Percentiles rank a stretch among this genome's conserved stretches.
These are phyloP conservation scores for Osmanthus fragrans DNA, from an alignment of 257 asterid genomes.

Conservation along the genomic window DNA sequence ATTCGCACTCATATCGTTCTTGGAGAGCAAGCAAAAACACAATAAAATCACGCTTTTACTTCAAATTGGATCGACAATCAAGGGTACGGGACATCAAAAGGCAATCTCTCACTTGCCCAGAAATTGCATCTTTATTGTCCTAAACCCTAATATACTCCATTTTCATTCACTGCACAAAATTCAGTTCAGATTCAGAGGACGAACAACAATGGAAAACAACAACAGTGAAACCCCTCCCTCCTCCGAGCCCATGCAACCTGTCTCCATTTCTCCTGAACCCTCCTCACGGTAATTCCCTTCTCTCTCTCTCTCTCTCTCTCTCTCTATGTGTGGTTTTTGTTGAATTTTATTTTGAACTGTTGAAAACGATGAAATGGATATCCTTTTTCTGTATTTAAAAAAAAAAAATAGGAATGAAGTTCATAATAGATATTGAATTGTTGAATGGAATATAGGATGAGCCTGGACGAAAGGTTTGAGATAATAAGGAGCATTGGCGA, in stretches of 20 bases:
- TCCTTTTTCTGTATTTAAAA: background rate
- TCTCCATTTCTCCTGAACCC: conserved; percentile 28
- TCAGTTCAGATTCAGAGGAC: background rate
- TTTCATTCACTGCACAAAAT: background rate
- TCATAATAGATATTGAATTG: background rate
- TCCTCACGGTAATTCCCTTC: conserved; percentile 23
- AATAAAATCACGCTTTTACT: background rate
- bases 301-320: background rate
- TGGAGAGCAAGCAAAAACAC: background rate
- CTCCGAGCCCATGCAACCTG: conserved; percentile 24
- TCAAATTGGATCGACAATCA: background rate
- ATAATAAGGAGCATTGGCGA: conserved; percentile 80
- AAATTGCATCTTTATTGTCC: background rate
- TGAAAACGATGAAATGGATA: background rate
- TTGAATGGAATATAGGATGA: conserved; percentile 42
- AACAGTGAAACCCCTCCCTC: conserved; percentile 23
- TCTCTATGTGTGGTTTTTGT: background rate
- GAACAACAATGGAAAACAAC: conserved; percentile 4
- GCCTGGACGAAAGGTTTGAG: conserved; percentile 60
- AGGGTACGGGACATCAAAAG: background rate
- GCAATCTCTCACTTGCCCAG: background rate
- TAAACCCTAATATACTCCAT: background rate
- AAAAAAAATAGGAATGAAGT: background rate
- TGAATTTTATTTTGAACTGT: background rate
- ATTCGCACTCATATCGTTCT: background rate